These are phyloP conservation scores for Amanita exitialis DNA, from an alignment of 768 basidiomycete genomes.

Conservation along the genomic window DNA sequence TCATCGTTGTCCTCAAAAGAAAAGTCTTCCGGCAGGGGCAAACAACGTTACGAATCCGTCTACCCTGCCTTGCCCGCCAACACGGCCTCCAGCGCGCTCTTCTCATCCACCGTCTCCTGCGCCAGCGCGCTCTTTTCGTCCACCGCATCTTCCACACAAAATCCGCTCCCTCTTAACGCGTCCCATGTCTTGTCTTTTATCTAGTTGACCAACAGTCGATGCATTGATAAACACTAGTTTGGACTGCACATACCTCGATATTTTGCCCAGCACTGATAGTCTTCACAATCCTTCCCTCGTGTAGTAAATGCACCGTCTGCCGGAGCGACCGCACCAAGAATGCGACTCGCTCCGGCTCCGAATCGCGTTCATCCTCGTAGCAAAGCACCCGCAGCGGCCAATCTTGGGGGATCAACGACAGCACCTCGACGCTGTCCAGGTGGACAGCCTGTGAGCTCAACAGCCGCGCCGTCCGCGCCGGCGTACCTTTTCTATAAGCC, in stretches of 20 bases:
- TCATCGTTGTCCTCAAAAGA: too few relatives aligned
- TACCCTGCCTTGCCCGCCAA: too few relatives aligned
- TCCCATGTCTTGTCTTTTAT: conserved; percentile 52
- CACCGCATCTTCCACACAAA: conserved; percentile 17
- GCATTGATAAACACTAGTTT: neutral
- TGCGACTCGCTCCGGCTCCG: conserved; percentile 11
- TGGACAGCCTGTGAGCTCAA: conserved; percentile 75
- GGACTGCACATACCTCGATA: conserved; percentile 35
- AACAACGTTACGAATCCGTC: too few relatives aligned
- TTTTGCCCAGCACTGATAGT: conserved; percentile 74
- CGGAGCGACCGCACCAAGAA: conserved; percentile 77
- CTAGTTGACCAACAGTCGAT: conserved; percentile 16
- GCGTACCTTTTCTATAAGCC: conserved; percentile 33
- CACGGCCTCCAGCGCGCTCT: conserved; percentile 17
- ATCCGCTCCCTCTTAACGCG: conserved; percentile 47
- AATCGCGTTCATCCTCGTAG: conserved; percentile 8
- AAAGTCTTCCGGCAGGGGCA: too few relatives aligned
- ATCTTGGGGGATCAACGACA: conserved; percentile 55
- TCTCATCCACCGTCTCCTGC: conserved; percentile 31
- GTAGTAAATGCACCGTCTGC: conserved; percentile 56
- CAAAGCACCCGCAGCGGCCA: conserved; percentile 72
- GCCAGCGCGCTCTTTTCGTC: conserved; percentile 49
- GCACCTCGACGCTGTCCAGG: conserved; percentile 67
- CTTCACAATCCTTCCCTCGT: conserved; percentile 72
- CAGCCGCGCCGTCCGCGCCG: conserved; percentile 54